Evolutionary conservation across 495 filamentous ascomycete genomes (phyloP).

Genomic region (Neurospora sp.): DNA sequence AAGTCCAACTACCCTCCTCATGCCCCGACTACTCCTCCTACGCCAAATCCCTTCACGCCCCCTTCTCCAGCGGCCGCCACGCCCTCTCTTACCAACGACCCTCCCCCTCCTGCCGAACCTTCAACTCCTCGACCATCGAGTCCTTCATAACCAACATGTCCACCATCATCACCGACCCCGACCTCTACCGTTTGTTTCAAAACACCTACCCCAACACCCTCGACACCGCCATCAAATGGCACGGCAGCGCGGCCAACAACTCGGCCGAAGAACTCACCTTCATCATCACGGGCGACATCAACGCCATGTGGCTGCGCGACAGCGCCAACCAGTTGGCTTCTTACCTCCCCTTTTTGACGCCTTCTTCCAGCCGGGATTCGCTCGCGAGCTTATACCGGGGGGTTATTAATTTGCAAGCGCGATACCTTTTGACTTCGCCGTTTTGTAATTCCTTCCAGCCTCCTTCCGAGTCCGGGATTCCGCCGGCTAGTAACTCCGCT

Average conservation of each 20-base stretch:
- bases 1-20: neutral
- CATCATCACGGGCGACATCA: constrained; percentile 55
- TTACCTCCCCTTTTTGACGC: constrained; percentile 47
- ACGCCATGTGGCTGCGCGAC: constrained; percentile 65
- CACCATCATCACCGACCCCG: constrained; percentile 47
- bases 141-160: constrained; percentile 38
- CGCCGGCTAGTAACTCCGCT: constrained; percentile 26
- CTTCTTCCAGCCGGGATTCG: constrained; percentile 31
- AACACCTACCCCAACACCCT: constrained; percentile 60
- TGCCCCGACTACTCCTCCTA: constrained; percentile 48
- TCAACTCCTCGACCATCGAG: constrained; percentile 47
- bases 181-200: constrained; percentile 54
- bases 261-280: constrained; percentile 37
- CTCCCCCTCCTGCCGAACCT: constrained; percentile 47
- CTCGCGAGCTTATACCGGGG: constrained; percentile 53
- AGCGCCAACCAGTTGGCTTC: constrained; percentile 57
- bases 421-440: constrained; percentile 48
- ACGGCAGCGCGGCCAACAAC: constrained; percentile 40
- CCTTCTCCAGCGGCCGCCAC: constrained; percentile 34
- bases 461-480: constrained; percentile 39
- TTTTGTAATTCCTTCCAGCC: constrained; percentile 61
- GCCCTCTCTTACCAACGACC: constrained; percentile 49
- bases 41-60: constrained; percentile 33
- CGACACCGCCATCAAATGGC: constrained; percentile 59
- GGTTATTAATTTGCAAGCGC: constrained; percentile 55